A percentile compares a stretch with the other conserved stretches of the same genome.
Evolutionary conservation across 1,139 yeast genomes (phyloP).

Genomic region (Pichia sp.): DNA sequence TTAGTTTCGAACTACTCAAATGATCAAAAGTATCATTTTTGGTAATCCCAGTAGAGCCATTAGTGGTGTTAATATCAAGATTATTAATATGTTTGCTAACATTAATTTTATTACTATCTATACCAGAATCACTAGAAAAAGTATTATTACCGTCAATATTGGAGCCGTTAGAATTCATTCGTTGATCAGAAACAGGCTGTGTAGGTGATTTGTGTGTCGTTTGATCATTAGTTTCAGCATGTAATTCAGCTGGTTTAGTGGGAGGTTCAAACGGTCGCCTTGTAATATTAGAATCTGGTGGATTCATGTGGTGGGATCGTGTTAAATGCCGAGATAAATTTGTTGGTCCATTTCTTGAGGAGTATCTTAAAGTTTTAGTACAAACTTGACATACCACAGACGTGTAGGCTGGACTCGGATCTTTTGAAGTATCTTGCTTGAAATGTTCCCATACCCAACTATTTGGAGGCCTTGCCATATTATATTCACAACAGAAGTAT

Average conservation of each 20-base stretch:
- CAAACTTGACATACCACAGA: constrained; percentile 23
- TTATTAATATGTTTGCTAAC: neutral
- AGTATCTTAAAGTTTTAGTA: constrained; percentile 23
- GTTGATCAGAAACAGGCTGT: neutral
- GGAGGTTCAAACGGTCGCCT: constrained; percentile 23
- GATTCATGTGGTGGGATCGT: constrained; percentile 24
- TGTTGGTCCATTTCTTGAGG: constrained; percentile 30
- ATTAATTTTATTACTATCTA: neutral
- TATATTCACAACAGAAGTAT: neutral
- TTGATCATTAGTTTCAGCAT: neutral
- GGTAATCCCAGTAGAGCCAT: neutral
- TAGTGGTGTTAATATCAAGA: neutral
- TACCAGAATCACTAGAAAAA: neutral
- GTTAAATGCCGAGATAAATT: constrained; percentile 28
- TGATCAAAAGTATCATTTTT: neutral
- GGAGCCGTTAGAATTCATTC: neutral
- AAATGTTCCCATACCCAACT: constrained; percentile 31
- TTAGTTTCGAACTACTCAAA: neutral
- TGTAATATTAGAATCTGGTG: constrained; percentile 21
- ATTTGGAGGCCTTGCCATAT: constrained; percentile 30
- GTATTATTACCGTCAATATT: neutral
- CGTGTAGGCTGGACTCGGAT: constrained; percentile 4
- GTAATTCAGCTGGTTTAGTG: neutral
- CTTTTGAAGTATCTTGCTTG: constrained; percentile 7
- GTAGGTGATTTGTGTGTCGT: neutral